Conservation (phyloP, 768 basidiomycete genomes). For the Phylloporus rhodoxanthus region DNA sequence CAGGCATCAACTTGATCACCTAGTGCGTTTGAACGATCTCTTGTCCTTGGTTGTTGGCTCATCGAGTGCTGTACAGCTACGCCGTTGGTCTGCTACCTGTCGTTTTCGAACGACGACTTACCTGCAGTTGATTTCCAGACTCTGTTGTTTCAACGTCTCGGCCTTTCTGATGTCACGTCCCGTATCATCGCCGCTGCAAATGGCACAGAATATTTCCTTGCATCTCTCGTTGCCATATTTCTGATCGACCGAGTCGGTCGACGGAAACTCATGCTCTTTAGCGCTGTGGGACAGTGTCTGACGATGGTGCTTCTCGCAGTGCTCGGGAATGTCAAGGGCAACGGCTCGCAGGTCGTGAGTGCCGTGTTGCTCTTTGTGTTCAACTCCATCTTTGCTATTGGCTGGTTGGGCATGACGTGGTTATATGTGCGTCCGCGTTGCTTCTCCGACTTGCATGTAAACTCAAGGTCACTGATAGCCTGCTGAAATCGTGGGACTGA, state of each 20-base stretch:
- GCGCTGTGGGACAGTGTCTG: constrained; percentile 52
- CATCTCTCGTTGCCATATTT: constrained; percentile 65
- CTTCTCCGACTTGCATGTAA: background rate
- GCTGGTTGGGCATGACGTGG: constrained; percentile 71
- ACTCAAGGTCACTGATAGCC: constrained; percentile 33
- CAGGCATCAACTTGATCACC: constrained; percentile 62
- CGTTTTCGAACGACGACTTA: background rate
- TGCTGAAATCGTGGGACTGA: constrained; percentile 58
- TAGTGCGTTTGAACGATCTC: constrained; percentile 38
- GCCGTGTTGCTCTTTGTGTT: constrained; percentile 60
- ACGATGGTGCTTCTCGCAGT: constrained; percentile 59
- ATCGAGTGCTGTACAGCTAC: constrained; percentile 19
- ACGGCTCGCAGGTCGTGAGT: constrained; percentile 45
- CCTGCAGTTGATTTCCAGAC: constrained; percentile 29
- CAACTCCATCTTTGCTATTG: constrained; percentile 65
- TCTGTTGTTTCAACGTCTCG: constrained; percentile 52
- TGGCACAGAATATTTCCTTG: constrained; percentile 66
- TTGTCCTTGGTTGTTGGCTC: constrained; percentile 14
- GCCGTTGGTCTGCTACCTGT: constrained; percentile 20
- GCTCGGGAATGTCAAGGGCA: constrained; percentile 46
- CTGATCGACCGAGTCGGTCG: constrained; percentile 71
- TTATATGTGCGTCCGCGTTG: constrained; percentile 43
- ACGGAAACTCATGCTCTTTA: constrained; percentile 64
- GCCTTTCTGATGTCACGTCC: constrained; percentile 50
- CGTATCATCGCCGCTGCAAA: constrained; percentile 62